Base-by-base conservation (phyloP, 2,329 filamentous ascomycete species). In the Fusarium neocosmosporiellum region DNA sequence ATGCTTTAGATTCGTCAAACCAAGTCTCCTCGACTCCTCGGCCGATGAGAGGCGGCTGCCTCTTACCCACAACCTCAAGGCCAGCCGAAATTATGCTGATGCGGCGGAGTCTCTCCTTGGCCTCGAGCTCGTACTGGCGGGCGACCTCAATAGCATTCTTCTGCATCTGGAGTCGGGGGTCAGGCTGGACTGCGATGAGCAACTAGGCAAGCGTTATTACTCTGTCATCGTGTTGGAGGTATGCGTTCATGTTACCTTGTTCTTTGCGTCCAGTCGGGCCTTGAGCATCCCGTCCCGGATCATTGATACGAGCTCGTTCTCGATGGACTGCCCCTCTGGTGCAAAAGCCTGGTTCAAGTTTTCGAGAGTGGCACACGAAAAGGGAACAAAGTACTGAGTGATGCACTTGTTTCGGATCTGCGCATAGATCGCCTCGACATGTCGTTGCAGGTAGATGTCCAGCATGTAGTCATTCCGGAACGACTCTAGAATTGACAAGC, bases 341-440 rank as follows among this genome's bases (percentile, higher is more conserved):
- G 90, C 91, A 81, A 99, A 98, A 3, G 94, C 92, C 37, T 88
- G 86, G 10, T 93, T 90, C 86, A 99, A 90, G 69, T 91, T 94
- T 22, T 92, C 88, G 6, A 98, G 86, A 0, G 93, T 95, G 69
- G 98, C 94, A 73, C 92, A 92, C 46, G 93, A 97, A 81, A 97
- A 99, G 0, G 96, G 95, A 27, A 94, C 88, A 76, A 98, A 93
- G 83, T 98, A 98, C 79, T 98, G 94, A 27, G 95, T 90, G 67
- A 99, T 98, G 78, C 95, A 96, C 84, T 98, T 98, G 78, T 89
- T 93, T 66, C 96, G 91, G 75, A 99, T 95, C 55, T 86, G 85
- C 13, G 88, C 85, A 83, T 95, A 96, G 22, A 99, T 86, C 2
- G 85, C 83, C 39, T 87, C 79, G 20, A 98, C 86, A 73, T 97